Evolutionary conservation across 345 rosid species (phyloP).

Genomic region (Gossypium mustelinum): DNA sequence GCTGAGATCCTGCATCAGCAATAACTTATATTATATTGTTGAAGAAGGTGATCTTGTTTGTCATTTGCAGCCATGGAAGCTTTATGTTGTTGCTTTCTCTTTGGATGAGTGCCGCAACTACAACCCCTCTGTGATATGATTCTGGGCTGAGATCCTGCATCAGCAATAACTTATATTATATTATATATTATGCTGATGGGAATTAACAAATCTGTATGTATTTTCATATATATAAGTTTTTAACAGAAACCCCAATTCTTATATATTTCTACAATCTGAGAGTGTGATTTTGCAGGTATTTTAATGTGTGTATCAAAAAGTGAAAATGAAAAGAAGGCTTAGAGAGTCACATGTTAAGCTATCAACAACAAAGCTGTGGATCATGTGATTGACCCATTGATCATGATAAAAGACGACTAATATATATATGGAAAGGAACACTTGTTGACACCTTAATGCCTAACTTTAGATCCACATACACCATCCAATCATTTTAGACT

Average conservation of each 20-base stretch:
- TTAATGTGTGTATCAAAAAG: neutral
- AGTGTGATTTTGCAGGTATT: neutral
- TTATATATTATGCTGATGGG: neutral
- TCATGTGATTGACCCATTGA: slow-evolving; percentile 4
- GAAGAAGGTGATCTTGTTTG: neutral
- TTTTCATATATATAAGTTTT: neutral
- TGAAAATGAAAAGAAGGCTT: neutral
- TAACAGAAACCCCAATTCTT: neutral
- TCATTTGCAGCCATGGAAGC: slow-evolving; percentile 48
- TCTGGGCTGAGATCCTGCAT: slow-evolving; percentile 16
- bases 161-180: neutral
- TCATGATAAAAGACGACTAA: neutral
- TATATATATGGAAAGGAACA: neutral
- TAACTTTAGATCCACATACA: slow-evolving; percentile 1
- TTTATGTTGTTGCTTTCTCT: slow-evolving; percentile 49
- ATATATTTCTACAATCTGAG: neutral
- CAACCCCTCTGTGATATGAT: slow-evolving; percentile 41
- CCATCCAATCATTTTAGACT: neutral
- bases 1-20: slow-evolving; percentile 10
- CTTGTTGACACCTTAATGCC: neutral
- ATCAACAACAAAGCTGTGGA: neutral
- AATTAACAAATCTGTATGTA: too few species aligned
- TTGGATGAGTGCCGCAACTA: slow-evolving; percentile 60
- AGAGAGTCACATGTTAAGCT: slow-evolving; percentile 1
- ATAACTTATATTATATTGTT: neutral